Conservation (phyloP, 73 alveolate genomes). For the Paramecium primaurelia region DNA sequence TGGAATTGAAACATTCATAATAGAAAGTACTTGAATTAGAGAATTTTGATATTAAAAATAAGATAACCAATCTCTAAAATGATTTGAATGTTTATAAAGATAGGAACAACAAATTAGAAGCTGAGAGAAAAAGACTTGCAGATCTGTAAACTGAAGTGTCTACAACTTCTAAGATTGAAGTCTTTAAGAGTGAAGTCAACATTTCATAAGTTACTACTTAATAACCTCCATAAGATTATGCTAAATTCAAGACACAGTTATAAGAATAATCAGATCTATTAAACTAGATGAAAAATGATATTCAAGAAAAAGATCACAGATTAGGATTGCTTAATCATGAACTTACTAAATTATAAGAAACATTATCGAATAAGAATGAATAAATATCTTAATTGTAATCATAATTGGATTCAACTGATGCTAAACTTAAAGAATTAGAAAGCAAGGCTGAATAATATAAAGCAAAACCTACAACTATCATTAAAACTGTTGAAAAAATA, state of each 20-base stretch:
- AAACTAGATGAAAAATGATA: background rate
- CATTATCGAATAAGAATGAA: background rate
- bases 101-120: background rate
- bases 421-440: background rate
- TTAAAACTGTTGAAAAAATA: background rate
- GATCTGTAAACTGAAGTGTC: background rate
- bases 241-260: background rate
- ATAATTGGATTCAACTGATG: background rate
- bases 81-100: background rate
- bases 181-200: background rate
- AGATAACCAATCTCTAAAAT: background rate
- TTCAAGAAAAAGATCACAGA: constrained; percentile 16
- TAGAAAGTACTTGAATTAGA: background rate
- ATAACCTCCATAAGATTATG: background rate
- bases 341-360: background rate
- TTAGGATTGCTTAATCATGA: background rate
- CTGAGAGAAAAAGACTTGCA: background rate
- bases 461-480: background rate
- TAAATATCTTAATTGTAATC: background rate
- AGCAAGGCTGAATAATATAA: background rate
- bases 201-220: background rate
- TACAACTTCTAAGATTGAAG: background rate
- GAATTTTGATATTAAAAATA: background rate
- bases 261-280: background rate
- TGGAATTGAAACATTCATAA: background rate